Conservation (phyloP, 129 eudicot species). For the Rutidosis leptorrhynchoides region DNA sequence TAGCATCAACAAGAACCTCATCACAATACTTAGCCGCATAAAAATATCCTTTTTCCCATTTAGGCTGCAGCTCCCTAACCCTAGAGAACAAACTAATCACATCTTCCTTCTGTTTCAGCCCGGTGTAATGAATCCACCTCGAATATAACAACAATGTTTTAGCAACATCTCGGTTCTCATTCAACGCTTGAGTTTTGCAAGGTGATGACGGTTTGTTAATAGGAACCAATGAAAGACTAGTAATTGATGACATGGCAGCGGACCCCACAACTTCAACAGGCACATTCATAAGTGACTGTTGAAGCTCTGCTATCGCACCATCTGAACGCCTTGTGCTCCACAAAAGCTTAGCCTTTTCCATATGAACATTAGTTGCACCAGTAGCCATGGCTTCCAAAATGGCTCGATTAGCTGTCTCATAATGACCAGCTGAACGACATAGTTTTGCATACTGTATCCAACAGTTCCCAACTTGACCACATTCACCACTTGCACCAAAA, state of each 20-base stretch:
- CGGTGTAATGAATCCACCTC: constrained; percentile 96
- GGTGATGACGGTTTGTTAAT: constrained; percentile 52
- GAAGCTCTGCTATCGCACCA: constrained; percentile 95
- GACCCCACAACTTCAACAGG: constrained; percentile 84
- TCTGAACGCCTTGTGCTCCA: constrained; percentile 95
- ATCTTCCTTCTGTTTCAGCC: constrained; percentile 92
- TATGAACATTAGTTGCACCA: constrained; percentile 81
- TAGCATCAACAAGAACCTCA: constrained; percentile 92
- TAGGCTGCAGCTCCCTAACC: constrained; percentile 91
- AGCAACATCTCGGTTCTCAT: constrained; percentile 71
- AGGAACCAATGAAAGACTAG: constrained; percentile 78
- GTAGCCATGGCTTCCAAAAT: constrained; percentile 86
- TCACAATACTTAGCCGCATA: constrained; percentile 89
- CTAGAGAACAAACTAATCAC: constrained; percentile 76
- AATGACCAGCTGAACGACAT: constrained; percentile 97
- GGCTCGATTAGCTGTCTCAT: constrained; percentile 96
- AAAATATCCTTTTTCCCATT: constrained; percentile 96
- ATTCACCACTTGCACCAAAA: constrained; percentile 72
- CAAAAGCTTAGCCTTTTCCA: constrained; percentile 97
- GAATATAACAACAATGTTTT: constrained; percentile 82
- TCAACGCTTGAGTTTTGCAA: constrained; percentile 50
- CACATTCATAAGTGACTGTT: constrained; percentile 75
- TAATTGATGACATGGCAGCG: constrained; percentile 79
- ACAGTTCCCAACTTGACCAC: constrained; percentile 80
- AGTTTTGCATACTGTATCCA: constrained; percentile 97